Evolutionary conservation across 169 alveolate genomes (phyloP), one percentile per base, ranked within the genome.

Genomic region (Theileria annulata): DNA sequence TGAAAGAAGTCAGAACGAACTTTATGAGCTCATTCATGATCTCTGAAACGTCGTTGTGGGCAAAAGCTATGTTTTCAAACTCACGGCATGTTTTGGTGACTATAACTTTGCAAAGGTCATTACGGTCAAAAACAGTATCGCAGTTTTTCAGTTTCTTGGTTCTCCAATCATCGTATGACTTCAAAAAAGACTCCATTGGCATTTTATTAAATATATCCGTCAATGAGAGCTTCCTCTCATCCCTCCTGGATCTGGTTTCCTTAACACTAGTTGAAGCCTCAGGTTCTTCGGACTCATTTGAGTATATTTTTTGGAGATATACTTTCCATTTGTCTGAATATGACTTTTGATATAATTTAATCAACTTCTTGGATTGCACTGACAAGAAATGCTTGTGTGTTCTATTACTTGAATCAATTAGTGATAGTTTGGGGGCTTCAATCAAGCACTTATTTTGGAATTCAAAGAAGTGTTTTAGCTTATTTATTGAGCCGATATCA

Each of bases 41-140:
- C 71, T 62, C 37, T 15, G 25, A 6, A 6, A 21, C 21, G 0
- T 42, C 76, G 76, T n/a, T 30, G 59, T 49, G 76, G 2, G 28
- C 42, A 23, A 35, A 48, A 13, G 33, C 63, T 15, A 25, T 12
- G 1, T 48, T 21, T 23, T 68, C 63, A 42, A 68, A 68, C 63
- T 68, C 76, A 12, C 13, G 10, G 37, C 37, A 42, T 3, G 63
- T 49, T 23, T 58, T 13, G 5, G 28, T 48, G 15, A 68, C 62
- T 15, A 35, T 58, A 21, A 19, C 42, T 23, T 68, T 68, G 76
- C 76, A 68, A n/a, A 68, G 27, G 47, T 68, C 76, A 12, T 68
- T 42, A 3, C 47, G 33, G 62, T 60, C 76, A 58, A 25, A 68
- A 17, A 27, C 27, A 49, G 33, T 13, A 35, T 68, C 76, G 37